These are phyloP conservation scores for Gelatoporia subvermispora DNA, from an alignment of 768 basidiomycete species.

Conservation along the genomic window DNA sequence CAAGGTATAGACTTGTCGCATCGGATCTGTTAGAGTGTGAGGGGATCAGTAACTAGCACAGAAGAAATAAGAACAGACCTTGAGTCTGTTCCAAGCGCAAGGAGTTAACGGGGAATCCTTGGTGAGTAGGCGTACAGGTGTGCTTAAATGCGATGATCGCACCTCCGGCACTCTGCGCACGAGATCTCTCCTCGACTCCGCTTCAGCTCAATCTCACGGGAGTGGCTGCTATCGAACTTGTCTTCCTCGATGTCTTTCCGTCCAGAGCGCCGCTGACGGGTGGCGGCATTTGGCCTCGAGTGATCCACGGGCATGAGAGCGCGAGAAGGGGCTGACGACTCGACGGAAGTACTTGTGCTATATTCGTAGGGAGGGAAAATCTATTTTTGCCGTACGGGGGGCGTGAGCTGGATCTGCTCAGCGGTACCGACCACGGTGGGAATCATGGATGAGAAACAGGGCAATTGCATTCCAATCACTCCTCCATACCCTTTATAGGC, in stretches of 20 bases:
- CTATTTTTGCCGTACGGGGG: conserved; percentile 1
- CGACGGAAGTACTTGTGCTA: not conserved
- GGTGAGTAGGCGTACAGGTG: conserved; percentile 1
- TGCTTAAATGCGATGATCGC: conserved; percentile 39
- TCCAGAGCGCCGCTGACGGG: conserved; percentile 17
- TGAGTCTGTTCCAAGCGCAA: conserved; percentile 15
- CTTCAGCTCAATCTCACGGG: conserved; percentile 63
- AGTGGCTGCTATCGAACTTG: conserved; percentile 19
- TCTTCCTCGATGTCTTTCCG: conserved; percentile 21
- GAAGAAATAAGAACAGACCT: conserved; percentile 12
- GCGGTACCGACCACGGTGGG: too few relatives aligned
- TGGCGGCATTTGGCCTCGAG: conserved; percentile 14
- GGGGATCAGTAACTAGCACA: not conserved
- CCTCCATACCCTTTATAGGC: too few relatives aligned
- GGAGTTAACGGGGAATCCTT: not conserved
- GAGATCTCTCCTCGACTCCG: conserved; percentile 71
- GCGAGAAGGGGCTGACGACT: conserved; percentile 5
- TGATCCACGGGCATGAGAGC: conserved; percentile 22
- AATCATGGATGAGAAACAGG: too few relatives aligned
- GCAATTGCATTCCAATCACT: too few relatives aligned
- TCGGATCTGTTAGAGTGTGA: conserved; percentile 49
- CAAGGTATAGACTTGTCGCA: conserved; percentile 82
- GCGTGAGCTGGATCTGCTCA: too few relatives aligned
- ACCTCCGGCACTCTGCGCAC: conserved; percentile 76
- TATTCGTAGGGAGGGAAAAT: conserved; percentile 12